Evolutionary conservation across 2,329 filamentous ascomycete genomes (phyloP).

Genomic region (Chalaropsis ovoidea): DNA sequence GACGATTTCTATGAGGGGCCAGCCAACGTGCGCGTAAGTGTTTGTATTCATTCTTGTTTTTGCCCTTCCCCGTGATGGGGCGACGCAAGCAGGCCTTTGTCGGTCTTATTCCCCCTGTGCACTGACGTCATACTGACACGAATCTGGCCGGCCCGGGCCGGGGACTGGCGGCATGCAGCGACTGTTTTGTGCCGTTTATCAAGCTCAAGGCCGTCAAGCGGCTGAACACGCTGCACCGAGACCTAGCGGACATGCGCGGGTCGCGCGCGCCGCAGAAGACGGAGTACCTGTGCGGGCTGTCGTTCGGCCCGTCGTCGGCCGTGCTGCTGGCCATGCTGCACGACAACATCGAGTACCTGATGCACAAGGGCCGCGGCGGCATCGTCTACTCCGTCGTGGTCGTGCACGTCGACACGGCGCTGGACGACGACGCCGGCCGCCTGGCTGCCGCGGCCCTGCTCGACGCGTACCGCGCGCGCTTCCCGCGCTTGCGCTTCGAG

Average conservation of each 20-base stretch:
- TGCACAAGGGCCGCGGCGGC: constrained; percentile 48
- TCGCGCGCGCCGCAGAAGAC: constrained; percentile 30
- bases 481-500: constrained; percentile 56
- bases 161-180: constrained; percentile 28
- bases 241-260: constrained; percentile 34
- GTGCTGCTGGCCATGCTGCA: constrained; percentile 67
- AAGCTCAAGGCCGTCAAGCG: constrained; percentile 71
- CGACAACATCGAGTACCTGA: constrained; percentile 56
- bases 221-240: constrained; percentile 42
- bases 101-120: constrained; percentile 16
- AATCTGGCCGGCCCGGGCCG: not conserved
- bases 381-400: constrained; percentile 58
- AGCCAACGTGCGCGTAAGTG: constrained; percentile 30
- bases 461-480: constrained; percentile 46
- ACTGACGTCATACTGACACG: constrained; percentile 13
- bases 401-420: constrained; percentile 43
- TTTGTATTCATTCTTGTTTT: not conserved
- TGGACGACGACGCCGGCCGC: constrained; percentile 28
- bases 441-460: constrained; percentile 40
- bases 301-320: constrained; percentile 71
- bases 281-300: constrained; percentile 64
- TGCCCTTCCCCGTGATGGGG: not conserved
- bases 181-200: constrained; percentile 70
- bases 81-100: not conserved
- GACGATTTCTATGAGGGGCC: constrained; percentile 22